Conservation (phyloP, 1,284 basidiomycete species). For the Boletellus deceptivus region DNA sequence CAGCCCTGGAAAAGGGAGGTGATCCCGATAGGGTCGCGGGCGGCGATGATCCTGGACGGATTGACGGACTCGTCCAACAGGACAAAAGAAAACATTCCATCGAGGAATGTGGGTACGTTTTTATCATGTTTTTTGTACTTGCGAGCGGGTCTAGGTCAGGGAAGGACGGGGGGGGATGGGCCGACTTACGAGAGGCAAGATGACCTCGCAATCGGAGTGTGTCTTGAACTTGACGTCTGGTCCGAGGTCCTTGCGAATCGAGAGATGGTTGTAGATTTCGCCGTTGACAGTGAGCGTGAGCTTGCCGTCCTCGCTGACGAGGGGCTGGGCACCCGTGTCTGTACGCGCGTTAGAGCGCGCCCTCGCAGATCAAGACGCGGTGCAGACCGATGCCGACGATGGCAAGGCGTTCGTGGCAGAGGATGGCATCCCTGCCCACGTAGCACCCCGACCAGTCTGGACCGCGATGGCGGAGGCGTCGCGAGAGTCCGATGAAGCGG, state of each 20-base stretch:
- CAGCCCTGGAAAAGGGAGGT: conserved; percentile 98
- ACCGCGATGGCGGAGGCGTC: conserved; percentile 87
- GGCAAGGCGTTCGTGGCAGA: conserved; percentile 91
- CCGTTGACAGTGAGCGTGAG: conserved; percentile 94
- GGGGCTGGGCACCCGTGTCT: conserved; percentile 98
- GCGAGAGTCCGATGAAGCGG: conserved; percentile 81
- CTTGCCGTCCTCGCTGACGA: conserved; percentile 85
- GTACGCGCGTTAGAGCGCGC: conserved; percentile 13
- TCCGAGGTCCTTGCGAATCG: conserved; percentile 72
- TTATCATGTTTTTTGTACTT: conserved; percentile 86
- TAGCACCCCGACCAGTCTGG: conserved; percentile 97
- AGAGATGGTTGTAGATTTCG: conserved; percentile 98
- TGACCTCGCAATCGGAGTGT: conserved; percentile 98
- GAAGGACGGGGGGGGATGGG: neutral
- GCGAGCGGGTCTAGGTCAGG: conserved; percentile 3
- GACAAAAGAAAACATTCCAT: conserved; percentile 99
- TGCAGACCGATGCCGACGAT: conserved; percentile 95
- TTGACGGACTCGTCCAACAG: conserved; percentile 90
- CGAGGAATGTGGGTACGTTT: conserved; percentile 76
- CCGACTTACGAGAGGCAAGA: conserved; percentile 78
- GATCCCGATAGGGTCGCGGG: conserved; percentile 96
- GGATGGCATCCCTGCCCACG: conserved; percentile 76
- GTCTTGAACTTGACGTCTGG: conserved; percentile 86
- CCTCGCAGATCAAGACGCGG: neutral
- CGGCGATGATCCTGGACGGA: conserved; percentile 90